Percentiles rank a stretch among this genome's conserved stretches.
phyloP scores from a whole-genome alignment of 164 flowering plant genomes.

The Vitis vinifera region ASM3070453v1 NC_081805.1:13502001-13502500 shows the following conservation, averaged over 20 bases:
- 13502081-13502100: background rate
- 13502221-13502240: conserved; percentile 18
- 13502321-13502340: too few relatives aligned
- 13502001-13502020: too few relatives aligned
- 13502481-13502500: too few relatives aligned
- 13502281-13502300: background rate
- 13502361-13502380: background rate
- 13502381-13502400: background rate
- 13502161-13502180: conserved; percentile 99
- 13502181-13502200: conserved; percentile 90
- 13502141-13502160: conserved; percentile 98
- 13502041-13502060: background rate
- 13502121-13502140: conserved; percentile 95
- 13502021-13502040: too few relatives aligned
- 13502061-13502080: background rate
- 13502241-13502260: conserved; percentile 7
- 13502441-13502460: too few relatives aligned
- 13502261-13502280: conserved; percentile 4
- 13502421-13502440: too few relatives aligned
- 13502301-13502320: too few relatives aligned
- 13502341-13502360: background rate
- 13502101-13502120: conserved; percentile 52
- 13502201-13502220: conserved; percentile 96
- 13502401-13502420: background rate
- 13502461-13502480: too few relatives aligned